Percentiles rank a stretch among this genome's conserved stretches.
These are phyloP conservation scores for Setomelanomma holmii DNA, from an alignment of 2,329 filamentous ascomycete species.

Conservation along the genomic window DNA sequence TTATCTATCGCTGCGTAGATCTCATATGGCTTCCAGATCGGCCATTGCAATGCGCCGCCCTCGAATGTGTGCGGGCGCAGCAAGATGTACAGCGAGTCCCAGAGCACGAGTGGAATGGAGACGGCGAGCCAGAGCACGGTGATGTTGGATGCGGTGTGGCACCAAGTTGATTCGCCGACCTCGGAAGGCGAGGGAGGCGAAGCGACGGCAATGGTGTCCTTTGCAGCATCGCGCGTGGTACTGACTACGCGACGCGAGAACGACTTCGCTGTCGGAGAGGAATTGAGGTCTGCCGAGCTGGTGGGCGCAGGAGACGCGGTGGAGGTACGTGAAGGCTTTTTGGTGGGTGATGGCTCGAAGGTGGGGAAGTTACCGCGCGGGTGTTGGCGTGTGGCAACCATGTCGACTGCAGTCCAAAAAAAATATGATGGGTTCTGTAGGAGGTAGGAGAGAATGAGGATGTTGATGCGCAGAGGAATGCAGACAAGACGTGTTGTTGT, in stretches of 20 bases:
- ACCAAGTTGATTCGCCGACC: constrained; percentile 51
- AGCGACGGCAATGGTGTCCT: constrained; percentile 22
- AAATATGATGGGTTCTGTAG: not conserved
- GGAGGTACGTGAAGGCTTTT: constrained; percentile 43
- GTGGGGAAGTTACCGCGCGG: constrained; percentile 45
- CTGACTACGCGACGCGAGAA: constrained; percentile 34
- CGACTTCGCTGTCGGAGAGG: constrained; percentile 23
- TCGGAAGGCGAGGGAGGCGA: constrained; percentile 30
- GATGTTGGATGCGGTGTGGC: constrained; percentile 66
- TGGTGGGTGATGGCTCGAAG: constrained; percentile 45
- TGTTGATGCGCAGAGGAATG: not conserved
- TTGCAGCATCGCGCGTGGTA: constrained; percentile 15
- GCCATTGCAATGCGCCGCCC: constrained; percentile 73
- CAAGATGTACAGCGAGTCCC: constrained; percentile 83
- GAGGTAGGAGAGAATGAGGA: not conserved
- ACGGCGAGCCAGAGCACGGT: constrained; percentile 74
- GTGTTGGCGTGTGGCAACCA: constrained; percentile 52
- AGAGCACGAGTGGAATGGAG: constrained; percentile 78
- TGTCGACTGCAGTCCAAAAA: constrained; percentile 13
- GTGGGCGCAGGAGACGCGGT: constrained; percentile 41
- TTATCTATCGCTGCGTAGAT: constrained; percentile 82
- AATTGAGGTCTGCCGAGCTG: constrained; percentile 23
- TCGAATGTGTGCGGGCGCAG: constrained; percentile 83
- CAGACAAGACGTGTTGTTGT: constrained; percentile 6
- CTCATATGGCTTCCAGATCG: constrained; percentile 78